Base-by-base conservation (phyloP, 768 basidiomycete genomes). In the Amanita rubescens region DNA sequence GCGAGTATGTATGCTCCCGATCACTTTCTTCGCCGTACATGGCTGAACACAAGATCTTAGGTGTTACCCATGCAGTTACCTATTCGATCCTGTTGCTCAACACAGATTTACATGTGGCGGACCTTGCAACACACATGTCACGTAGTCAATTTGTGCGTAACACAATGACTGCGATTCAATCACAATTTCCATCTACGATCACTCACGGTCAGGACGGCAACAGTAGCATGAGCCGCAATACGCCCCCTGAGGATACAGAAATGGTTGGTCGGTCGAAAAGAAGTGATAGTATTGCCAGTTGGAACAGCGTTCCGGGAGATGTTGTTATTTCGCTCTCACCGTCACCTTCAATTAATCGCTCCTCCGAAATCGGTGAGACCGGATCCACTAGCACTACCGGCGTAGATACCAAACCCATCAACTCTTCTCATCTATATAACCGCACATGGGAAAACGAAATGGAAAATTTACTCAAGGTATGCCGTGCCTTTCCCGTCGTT, bases 21-120 rank as follows among this genome's bases (percentile, higher is more conserved):
- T 38, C 9, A 34, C 37, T 30, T 44, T 48, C 37, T 33, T 6
- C 17, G 49, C 54, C 25, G 49, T 38, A 49, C n/a, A 38, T 57
- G 42, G 3, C 60, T 90, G 94, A 90, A 33, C 12, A 20, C 5
- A 20, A 24, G 20, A 9, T 32, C 3, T 3, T 35, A 53, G 52
- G 43, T 58, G 82, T 97, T 57, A 90, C 98, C n/a, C 96, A 99
- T 60, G 89, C 92, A 2, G 88, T 94, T 45, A 79, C 91, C 1
- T 98, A 95, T 62, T 96, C 94, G 2, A 78, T 99, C 35, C 73
- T 99, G 0, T 77, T 98, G 30, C 79, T 98, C 49, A 99, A 99
- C 71, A 99, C 96, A 24, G 96, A 99, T 67, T 78, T 99, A 32
- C 95, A 99, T 67, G 87, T 99, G 48, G 96, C 94, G 30, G 94